phyloP scores from a whole-genome alignment of 2,329 filamentous ascomycete species.

The Hirsutella thompsonii region DNA sequence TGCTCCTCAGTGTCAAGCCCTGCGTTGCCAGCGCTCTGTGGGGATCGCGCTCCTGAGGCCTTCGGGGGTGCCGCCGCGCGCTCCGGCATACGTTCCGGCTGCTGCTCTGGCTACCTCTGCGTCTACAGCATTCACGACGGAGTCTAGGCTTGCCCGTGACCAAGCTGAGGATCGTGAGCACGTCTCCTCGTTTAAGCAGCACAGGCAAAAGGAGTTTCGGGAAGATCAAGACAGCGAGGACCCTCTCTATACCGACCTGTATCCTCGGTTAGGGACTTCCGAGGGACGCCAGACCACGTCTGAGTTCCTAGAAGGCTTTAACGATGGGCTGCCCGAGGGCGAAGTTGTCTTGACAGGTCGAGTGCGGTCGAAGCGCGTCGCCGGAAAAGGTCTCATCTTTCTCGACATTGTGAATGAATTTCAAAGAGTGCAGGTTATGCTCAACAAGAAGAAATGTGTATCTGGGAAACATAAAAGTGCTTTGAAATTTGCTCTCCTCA shows the following conservation, averaged over 20 bases:
- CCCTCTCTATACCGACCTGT: slow-evolving; percentile 20
- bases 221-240: slow-evolving; percentile 20
- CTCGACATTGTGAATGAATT: slow-evolving; percentile 67
- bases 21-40: background rate
- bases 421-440: slow-evolving; percentile 61
- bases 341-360: slow-evolving; percentile 42
- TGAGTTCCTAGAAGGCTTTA: slow-evolving; percentile 20
- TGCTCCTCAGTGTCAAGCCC: background rate
- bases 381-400: slow-evolving; percentile 72
- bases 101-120: background rate
- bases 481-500: slow-evolving; percentile 43
- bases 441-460: slow-evolving; percentile 46
- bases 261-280: slow-evolving; percentile 20
- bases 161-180: slow-evolving; percentile 3
- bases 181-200: slow-evolving; percentile 22
- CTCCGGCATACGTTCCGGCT: background rate
- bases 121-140: background rate
- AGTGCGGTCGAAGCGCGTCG: slow-evolving; percentile 55
- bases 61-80: background rate
- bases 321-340: slow-evolving; percentile 12
- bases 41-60: background rate
- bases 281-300: slow-evolving; percentile 16
- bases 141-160: background rate
- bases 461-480: slow-evolving; percentile 18
- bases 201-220: slow-evolving; percentile 18